Conservation (phyloP, 1,284 basidiomycete genomes). For the Trametes polyzona region DNA sequence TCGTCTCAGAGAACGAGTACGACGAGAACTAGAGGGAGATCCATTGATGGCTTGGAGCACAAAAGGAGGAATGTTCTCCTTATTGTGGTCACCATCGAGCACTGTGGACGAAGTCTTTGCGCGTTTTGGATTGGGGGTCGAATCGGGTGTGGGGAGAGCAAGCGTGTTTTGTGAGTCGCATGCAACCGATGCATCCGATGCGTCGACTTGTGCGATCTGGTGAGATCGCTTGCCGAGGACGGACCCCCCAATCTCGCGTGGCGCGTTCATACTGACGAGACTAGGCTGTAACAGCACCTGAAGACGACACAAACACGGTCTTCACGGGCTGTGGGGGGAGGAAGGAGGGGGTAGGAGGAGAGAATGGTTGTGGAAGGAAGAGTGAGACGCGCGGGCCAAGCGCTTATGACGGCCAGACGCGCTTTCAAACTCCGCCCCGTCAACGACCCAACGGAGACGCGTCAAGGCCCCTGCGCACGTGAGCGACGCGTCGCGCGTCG, state of each 20-base stretch:
- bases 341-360: slow-evolving; percentile 18
- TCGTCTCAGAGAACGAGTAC: slow-evolving; percentile 50
- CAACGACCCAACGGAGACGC: slow-evolving; percentile 40
- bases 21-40: slow-evolving; percentile 39
- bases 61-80: slow-evolving; percentile 76
- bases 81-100: slow-evolving; percentile 65
- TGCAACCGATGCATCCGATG: slow-evolving; percentile 11
- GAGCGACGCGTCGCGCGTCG: slow-evolving; percentile 32
- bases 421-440: slow-evolving; percentile 37
- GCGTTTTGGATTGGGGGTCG: slow-evolving; percentile 68
- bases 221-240: slow-evolving; percentile 65
- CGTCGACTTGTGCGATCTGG: slow-evolving; percentile 36
- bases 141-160: slow-evolving; percentile 57
- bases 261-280: slow-evolving; percentile 26
- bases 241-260: slow-evolving; percentile 41
- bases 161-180: slow-evolving; percentile 21
- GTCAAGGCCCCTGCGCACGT: slow-evolving; percentile 29
- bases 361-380: slow-evolving; percentile 18
- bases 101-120: slow-evolving; percentile 48
- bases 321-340: slow-evolving; percentile 12
- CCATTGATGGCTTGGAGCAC: slow-evolving; percentile 41
- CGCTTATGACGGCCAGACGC: slow-evolving; percentile 35
- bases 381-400: slow-evolving; percentile 18
- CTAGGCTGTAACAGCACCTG: neutral
- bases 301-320: slow-evolving; percentile 7